Base-by-base conservation (phyloP, 352 stramenopile genomes). In the Phytophthora nicotianae region DNA sequence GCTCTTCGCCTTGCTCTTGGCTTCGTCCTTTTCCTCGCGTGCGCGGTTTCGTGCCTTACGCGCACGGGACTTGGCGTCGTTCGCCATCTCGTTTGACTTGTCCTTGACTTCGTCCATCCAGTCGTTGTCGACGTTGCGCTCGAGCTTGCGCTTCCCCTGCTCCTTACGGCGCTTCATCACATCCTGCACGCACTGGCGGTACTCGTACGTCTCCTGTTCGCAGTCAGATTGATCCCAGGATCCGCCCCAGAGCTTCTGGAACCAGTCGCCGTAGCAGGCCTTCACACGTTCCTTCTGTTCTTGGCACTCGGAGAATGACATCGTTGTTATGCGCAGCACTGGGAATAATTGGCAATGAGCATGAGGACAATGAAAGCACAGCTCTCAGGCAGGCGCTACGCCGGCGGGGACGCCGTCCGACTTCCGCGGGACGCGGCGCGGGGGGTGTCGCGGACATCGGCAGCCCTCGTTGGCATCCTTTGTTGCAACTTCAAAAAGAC, bases 241-340 rank as follows among this genome's bases (percentile, higher is more conserved):
- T 35, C 85, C 85, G 21, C 71, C 70, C 81, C 83, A 90, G 38
- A 93, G 74, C 26, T 75, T 71, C 58, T 91, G 79, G 70, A 93
- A 93, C 85, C 85, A 93, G 66, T 87, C 82, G 37, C 75, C 81
- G 68, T 93, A 93, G 74, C 85, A 93, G 48, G 74, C 76, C 64
- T 90, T 89, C 29, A 91, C 85, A 43, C 82, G 82, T 54, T 90
- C 79, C 69, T 93, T 93, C 58, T 78, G 76, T 69, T 90, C 81
- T 17, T 79, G 72, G 58, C 85, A 93, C 75, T 91, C 85, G 50
- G 76, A 67, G 51, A 79, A 88, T 23, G 32, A 38, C 32, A 38
- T 35, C 29, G 2, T 38, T 38, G 32, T 50, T 13, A 21, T 70
- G 53, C 16, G 40, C 38, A 52, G 17, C 21, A 59, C 42, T 38